These are phyloP conservation scores for Termitomyces sp. DNA, from an alignment of 768 basidiomycete genomes.

Conservation along the genomic window DNA sequence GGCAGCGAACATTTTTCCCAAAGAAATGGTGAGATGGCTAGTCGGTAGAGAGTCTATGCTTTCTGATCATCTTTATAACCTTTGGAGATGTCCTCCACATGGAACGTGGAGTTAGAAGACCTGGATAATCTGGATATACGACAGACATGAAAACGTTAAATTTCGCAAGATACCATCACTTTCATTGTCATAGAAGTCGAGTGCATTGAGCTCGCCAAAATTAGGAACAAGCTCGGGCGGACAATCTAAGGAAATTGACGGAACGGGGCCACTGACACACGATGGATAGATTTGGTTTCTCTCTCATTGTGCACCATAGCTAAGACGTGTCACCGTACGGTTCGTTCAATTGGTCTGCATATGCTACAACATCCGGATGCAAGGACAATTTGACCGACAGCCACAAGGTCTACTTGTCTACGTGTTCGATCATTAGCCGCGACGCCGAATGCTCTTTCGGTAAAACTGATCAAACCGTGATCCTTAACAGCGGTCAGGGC, in stretches of 20 bases:
- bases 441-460: not conserved
- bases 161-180: not conserved
- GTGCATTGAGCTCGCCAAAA: not conserved
- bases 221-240: not conserved
- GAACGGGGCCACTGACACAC: not conserved
- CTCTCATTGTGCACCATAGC: not conserved
- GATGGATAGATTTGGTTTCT: not conserved
- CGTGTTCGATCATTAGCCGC: not conserved
- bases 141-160: not conserved
- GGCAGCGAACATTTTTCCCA: constrained; percentile 29
- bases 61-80: constrained; percentile 8
- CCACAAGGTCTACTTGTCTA: not conserved
- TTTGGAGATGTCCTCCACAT: not conserved
- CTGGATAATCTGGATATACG: not conserved
- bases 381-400: not conserved
- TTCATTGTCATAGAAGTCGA: not conserved
- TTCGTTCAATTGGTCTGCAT: not conserved
- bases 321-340: not conserved
- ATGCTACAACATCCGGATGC: not conserved
- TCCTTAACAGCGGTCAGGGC: not conserved
- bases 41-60: not conserved
- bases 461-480: not conserved
- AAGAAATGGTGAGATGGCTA: not conserved
- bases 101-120: not conserved
- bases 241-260: not conserved